A percentile compares a stretch with the other conserved stretches of the same genome.
phyloP scores from a whole-genome alignment of 1,284 basidiomycete genomes.

The Trametes versicolor region DNA sequence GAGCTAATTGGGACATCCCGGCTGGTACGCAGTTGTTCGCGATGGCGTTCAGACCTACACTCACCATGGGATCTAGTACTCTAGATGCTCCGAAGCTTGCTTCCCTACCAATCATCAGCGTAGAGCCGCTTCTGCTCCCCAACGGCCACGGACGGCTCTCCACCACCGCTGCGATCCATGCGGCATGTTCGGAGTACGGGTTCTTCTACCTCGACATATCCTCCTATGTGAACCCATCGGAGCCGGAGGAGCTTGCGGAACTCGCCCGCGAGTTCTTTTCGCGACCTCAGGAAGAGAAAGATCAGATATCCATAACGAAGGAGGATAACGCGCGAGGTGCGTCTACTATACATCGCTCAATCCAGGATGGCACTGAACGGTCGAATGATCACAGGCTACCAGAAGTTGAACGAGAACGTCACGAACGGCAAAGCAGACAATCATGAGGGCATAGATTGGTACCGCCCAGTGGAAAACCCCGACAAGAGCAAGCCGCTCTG shows the following conservation, averaged over 20 bases:
- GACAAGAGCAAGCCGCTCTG: constrained; percentile 76
- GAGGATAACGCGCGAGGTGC: constrained; percentile 81
- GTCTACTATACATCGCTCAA: constrained; percentile 27
- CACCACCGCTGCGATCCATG: constrained; percentile 70
- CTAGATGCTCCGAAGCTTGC: constrained; percentile 18
- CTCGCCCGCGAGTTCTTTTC: constrained; percentile 79
- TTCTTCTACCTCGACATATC: constrained; percentile 89
- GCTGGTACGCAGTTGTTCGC: background rate
- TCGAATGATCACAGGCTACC: constrained; percentile 61
- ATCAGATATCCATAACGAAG: constrained; percentile 68
- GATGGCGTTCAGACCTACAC: background rate
- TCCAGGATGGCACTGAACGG: background rate
- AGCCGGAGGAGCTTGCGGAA: constrained; percentile 71
- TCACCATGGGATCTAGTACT: constrained; percentile 14
- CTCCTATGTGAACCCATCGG: constrained; percentile 60
- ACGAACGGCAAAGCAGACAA: constrained; percentile 87
- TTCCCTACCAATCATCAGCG: constrained; percentile 49
- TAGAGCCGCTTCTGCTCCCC: constrained; percentile 61
- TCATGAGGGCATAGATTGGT: constrained; percentile 87
- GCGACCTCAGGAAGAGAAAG: constrained; percentile 78
- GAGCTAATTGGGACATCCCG: background rate
- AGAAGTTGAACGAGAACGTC: constrained; percentile 80
- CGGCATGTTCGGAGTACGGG: constrained; percentile 80
- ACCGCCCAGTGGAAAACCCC: constrained; percentile 73
- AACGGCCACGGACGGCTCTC: constrained; percentile 52